Conservation (phyloP, 2,329 filamentous ascomycete genomes). For the Colletotrichum tropicicola region DNA sequence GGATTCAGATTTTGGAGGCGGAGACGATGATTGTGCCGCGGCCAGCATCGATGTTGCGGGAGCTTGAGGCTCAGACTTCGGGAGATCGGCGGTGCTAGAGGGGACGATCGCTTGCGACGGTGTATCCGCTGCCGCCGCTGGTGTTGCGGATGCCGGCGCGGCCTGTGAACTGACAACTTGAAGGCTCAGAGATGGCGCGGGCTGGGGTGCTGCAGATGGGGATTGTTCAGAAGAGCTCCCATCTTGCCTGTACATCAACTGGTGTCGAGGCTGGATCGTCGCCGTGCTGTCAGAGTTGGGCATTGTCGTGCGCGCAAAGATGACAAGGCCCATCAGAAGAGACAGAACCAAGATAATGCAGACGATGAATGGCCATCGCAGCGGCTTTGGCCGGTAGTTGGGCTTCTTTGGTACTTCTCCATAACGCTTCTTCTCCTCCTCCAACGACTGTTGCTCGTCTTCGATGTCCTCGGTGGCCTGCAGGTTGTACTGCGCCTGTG, state of each 20-base stretch:
- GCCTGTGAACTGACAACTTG: too few species aligned
- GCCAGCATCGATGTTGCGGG: not conserved
- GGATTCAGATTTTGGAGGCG: not conserved
- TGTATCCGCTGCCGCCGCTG: not conserved
- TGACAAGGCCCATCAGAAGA: slow-evolving; percentile 37
- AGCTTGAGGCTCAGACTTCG: not conserved
- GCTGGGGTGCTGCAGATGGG: not conserved
- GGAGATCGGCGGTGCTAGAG: not conserved
- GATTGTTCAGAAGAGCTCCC: not conserved
- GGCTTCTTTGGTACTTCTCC: slow-evolving; percentile 16
- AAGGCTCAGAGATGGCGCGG: not conserved
- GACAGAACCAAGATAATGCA: slow-evolving; percentile 36
- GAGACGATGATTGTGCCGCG: not conserved
- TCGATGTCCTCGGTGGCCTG: slow-evolving; percentile 39
- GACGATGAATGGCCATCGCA: slow-evolving; percentile 44
- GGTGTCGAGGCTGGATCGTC: slow-evolving; percentile 30
- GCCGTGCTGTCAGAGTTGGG: slow-evolving; percentile 41
- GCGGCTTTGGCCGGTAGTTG: slow-evolving; percentile 42
- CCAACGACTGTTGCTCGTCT: slow-evolving; percentile 30
- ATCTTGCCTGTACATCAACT: not conserved
- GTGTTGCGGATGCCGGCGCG: not conserved
- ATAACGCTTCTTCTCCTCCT: slow-evolving; percentile 9
- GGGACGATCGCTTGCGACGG: not conserved
- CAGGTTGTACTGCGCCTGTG: slow-evolving; percentile 40
- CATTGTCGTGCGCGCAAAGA: slow-evolving; percentile 39